A percentile compares a stretch with the other conserved stretches of the same genome.
Evolutionary conservation across 345 rosid species (phyloP).

Genomic region (Draba incana): DNA sequence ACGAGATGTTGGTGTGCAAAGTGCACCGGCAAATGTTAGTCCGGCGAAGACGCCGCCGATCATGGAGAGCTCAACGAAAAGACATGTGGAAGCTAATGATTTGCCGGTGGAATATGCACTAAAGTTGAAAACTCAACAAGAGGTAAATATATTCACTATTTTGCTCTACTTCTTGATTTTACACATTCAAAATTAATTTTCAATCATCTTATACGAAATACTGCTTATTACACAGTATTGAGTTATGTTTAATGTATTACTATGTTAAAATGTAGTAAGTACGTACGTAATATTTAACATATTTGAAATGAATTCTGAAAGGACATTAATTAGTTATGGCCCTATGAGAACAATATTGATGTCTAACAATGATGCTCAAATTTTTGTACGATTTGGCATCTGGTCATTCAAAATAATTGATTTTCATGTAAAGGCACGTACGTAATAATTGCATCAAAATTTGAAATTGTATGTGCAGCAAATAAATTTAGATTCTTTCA

Average conservation of each 20-base stretch:
- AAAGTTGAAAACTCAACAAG: slow-evolving; percentile 45
- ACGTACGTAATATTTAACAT: too few relatives aligned
- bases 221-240: background rate
- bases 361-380: background rate
- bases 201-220: too few relatives aligned
- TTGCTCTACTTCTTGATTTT: background rate
- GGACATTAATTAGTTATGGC: background rate
- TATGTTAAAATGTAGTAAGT: too few relatives aligned
- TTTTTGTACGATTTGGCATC: background rate
- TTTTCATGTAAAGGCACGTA: slow-evolving; percentile 7
- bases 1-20: slow-evolving; percentile 80
- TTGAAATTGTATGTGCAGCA: slow-evolving; percentile 6
- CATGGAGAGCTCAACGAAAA: slow-evolving; percentile 45
- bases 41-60: slow-evolving; percentile 67
- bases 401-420: background rate
- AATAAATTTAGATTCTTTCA: slow-evolving; percentile 9
- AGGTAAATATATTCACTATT: slow-evolving; percentile 43
- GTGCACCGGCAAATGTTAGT: slow-evolving; percentile 56
- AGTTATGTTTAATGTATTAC: background rate
- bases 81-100: slow-evolving; percentile 50
- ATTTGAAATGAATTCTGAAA: background rate
- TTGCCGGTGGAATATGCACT: slow-evolving; percentile 38
- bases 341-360: background rate
- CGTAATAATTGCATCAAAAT: slow-evolving; percentile 15
- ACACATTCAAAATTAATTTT: background rate